Evolutionary conservation across 192 early-diverging fungal genomes (phyloP).

Genomic region (Linnemannia zychae): DNA sequence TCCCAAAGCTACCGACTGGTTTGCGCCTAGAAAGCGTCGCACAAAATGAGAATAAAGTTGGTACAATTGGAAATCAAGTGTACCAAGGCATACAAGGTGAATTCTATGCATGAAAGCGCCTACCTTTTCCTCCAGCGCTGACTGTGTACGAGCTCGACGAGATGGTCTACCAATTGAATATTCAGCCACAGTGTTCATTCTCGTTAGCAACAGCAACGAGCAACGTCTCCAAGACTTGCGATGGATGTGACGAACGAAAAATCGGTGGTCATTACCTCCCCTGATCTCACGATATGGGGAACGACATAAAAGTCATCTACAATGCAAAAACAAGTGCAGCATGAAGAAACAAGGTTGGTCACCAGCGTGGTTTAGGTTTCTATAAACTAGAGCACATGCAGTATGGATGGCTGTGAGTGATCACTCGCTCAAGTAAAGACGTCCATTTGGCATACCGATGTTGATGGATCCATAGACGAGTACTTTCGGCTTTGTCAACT

Average conservation of each 20-base stretch:
- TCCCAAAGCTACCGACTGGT: slow-evolving; percentile 89
- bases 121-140: slow-evolving; percentile 80
- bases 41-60: neutral
- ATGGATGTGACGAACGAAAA: too few species aligned
- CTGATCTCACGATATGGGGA: slow-evolving; percentile 74
- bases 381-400: too few species aligned
- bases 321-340: neutral
- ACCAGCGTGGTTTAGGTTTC: neutral
- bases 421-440: too few species aligned
- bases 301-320: slow-evolving; percentile 82
- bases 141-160: slow-evolving; percentile 63
- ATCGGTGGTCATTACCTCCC: slow-evolving; percentile 49
- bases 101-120: neutral
- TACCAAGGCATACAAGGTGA: neutral
- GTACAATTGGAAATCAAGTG: neutral
- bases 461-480: slow-evolving; percentile 84
- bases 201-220: too few species aligned
- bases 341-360: neutral
- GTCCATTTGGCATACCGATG: slow-evolving; percentile 49
- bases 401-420: too few species aligned
- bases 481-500: slow-evolving; percentile 51
- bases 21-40: slow-evolving; percentile 71
- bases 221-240: too few species aligned
- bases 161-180: slow-evolving; percentile 30
- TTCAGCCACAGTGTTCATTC: neutral